Conservation (phyloP, 257 asterid species). For the Phtheirospermum japonicum region DNA sequence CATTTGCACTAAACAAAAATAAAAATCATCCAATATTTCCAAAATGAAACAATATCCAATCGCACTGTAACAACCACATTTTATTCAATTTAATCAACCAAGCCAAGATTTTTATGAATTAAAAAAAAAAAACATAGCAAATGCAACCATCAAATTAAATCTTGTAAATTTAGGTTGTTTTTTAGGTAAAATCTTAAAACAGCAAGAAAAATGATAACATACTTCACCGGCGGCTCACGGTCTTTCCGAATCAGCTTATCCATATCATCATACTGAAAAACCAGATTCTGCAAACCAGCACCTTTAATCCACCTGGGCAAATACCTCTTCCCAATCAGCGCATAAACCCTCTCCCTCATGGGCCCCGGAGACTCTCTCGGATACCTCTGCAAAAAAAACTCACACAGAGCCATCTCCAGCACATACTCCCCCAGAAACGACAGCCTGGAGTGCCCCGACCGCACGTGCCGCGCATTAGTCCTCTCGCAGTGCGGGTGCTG, state of each 20-base stretch:
- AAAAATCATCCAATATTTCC: too few species aligned
- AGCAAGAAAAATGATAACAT: constrained; percentile 29
- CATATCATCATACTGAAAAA: constrained; percentile 87
- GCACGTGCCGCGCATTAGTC: constrained; percentile 77
- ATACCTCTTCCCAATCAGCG: constrained; percentile 86
- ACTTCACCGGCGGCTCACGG: constrained; percentile 89
- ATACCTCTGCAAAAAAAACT: constrained; percentile 87
- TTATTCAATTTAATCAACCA: too few species aligned
- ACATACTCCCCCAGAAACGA: constrained; percentile 83
- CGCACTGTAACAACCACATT: too few species aligned
- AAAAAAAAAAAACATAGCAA: too few species aligned
- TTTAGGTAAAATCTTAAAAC: background rate
- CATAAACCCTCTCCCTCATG: constrained; percentile 95
- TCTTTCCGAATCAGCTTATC: constrained; percentile 73
- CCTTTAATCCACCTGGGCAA: constrained; percentile 80
- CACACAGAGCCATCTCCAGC: constrained; percentile 81
- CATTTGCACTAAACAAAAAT: too few species aligned
- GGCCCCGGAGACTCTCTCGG: constrained; percentile 98
- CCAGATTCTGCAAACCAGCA: constrained; percentile 88
- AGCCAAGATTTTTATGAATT: too few species aligned
- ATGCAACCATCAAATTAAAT: too few species aligned
- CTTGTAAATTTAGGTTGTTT: too few species aligned
- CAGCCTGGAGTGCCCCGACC: constrained; percentile 82
- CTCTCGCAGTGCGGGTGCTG: constrained; percentile 94
- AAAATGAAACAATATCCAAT: too few species aligned